phyloP scores from a whole-genome alignment of 2,329 filamentous ascomycete genomes.

The Neonectria coccinea region DNA sequence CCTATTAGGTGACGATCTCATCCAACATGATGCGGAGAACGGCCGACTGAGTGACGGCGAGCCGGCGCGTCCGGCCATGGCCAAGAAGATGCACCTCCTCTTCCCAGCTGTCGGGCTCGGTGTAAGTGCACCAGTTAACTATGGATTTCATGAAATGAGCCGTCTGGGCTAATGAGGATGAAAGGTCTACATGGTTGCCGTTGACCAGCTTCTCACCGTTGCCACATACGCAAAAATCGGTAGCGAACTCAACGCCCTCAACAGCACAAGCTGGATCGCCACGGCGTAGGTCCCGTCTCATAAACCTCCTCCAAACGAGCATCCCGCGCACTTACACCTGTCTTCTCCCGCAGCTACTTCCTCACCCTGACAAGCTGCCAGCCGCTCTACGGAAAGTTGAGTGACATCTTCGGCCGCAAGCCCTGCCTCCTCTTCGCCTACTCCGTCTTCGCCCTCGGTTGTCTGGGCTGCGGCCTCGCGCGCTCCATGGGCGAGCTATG shows the following conservation, averaged over 20 bases:
- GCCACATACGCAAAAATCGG: slow-evolving; percentile 84
- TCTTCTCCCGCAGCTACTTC: slow-evolving; percentile 67
- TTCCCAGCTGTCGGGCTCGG: slow-evolving; percentile 55
- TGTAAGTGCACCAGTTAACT: slow-evolving; percentile 35
- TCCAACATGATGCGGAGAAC: slow-evolving; percentile 29
- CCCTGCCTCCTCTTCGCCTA: slow-evolving; percentile 73
- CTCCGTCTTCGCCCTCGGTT: slow-evolving; percentile 73
- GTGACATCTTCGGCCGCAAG: slow-evolving; percentile 78
- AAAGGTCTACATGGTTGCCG: slow-evolving; percentile 77
- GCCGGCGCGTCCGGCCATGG: slow-evolving; percentile 36
- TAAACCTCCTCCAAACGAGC: neutral
- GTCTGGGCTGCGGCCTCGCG: slow-evolving; percentile 71
- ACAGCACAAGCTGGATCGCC: slow-evolving; percentile 81
- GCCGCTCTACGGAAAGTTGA: slow-evolving; percentile 78
- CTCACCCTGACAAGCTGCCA: slow-evolving; percentile 81
- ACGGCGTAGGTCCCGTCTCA: slow-evolving; percentile 49
- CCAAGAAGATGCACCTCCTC: slow-evolving; percentile 53
- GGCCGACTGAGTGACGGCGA: slow-evolving; percentile 10
- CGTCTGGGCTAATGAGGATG: neutral
- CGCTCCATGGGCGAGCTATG: slow-evolving; percentile 74
- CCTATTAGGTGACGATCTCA: slow-evolving; percentile 39
- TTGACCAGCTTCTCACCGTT: slow-evolving; percentile 82
- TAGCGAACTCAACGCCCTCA: slow-evolving; percentile 79
- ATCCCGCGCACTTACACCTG: neutral
- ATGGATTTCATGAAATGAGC: slow-evolving; percentile 5